phyloP scores from a whole-genome alignment of 2,329 filamentous ascomycete species.

The Fusarium sp. region DNA sequence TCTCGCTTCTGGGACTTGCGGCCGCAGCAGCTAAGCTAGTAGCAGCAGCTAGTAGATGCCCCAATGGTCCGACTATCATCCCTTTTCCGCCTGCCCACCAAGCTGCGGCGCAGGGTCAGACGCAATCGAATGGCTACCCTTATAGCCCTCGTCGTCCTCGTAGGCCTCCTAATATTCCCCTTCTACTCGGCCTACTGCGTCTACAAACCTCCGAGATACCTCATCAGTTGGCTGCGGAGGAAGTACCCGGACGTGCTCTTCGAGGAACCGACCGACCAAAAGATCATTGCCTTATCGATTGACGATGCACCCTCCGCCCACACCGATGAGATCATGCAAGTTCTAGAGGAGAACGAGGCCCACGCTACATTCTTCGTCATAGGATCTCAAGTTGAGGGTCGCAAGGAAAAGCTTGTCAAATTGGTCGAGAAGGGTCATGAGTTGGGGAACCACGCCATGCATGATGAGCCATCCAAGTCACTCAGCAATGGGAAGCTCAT shows the following conservation, averaged over 20 bases:
- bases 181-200: conserved; percentile 71
- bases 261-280: conserved; percentile 69
- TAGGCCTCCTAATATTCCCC: conserved; percentile 54
- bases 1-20: conserved; percentile 42
- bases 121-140: conserved; percentile 70
- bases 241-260: conserved; percentile 85
- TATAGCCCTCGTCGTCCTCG: conserved; percentile 55
- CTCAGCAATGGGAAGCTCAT: conserved; percentile 71
- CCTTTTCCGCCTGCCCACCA: conserved; percentile 67
- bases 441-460: conserved; percentile 90
- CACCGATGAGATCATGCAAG: conserved; percentile 76
- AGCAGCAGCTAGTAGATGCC: conserved; percentile 26
- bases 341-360: conserved; percentile 75
- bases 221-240: conserved; percentile 77
- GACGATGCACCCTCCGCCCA: conserved; percentile 85
- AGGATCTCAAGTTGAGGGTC: conserved; percentile 76
- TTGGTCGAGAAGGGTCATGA: conserved; percentile 75
- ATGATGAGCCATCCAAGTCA: conserved; percentile 79
- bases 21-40: conserved; percentile 31
- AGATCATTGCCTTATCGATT: conserved; percentile 84
- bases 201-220: conserved; percentile 81
- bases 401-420: conserved; percentile 66
- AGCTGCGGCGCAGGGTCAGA: conserved; percentile 68
- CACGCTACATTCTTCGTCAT: conserved; percentile 92
- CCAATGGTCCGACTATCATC: conserved; percentile 58